Evolutionary conservation across 2,329 filamentous ascomycete species (phyloP), one percentile per base, ranked within the genome.

Genomic region (Chaetomium olivaceum): DNA sequence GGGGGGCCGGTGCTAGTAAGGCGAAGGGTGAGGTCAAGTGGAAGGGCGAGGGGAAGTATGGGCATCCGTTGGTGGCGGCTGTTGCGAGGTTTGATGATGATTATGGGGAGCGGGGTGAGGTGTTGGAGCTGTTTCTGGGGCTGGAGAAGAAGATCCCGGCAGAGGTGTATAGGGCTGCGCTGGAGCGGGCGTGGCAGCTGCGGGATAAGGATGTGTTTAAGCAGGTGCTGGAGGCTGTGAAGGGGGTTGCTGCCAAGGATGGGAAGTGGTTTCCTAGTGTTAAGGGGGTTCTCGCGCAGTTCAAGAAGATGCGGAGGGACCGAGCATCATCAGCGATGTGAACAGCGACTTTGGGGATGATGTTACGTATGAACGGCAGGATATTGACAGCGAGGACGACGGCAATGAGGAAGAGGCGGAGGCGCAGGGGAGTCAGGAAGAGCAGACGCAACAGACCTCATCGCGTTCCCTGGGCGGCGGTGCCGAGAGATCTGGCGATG

Each of bases 311-410:
- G 12, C 27, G 12, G 52, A 29, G 52, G 27, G 52, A 33, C 0
- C 27, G 52, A 4, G 52, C 27, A 19, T 21, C 14, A 51, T 6
- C 16, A 54, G 29, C 16, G 52, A 55, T 55, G 16, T 6, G 27
- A 55, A 55, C 29, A 55, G 52, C 52, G 52, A 55, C n/a, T 55
- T 55, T 33, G 52, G 29, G 16, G 52, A 55, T 16, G 52, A 55
- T 8, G 52, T n/a, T 12, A 8, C 29, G 25, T 31, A 31, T 19
- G 52, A n/a, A 5, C 16, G 52, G 12, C 52, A 55, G 52, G 52
- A 55, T 33, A 55, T 55, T 21, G 25, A 55, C 29, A 7, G 5
- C 8, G 52, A 31, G 25, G 52, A 54, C 5, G 51, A 31, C 12
- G 51, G 19, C 19, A n/a, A 54, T 12, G 25, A 54, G 2, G 51